Evolutionary conservation across 257 asterid species (phyloP).

Genomic region (Solanum ossicruentum): DNA sequence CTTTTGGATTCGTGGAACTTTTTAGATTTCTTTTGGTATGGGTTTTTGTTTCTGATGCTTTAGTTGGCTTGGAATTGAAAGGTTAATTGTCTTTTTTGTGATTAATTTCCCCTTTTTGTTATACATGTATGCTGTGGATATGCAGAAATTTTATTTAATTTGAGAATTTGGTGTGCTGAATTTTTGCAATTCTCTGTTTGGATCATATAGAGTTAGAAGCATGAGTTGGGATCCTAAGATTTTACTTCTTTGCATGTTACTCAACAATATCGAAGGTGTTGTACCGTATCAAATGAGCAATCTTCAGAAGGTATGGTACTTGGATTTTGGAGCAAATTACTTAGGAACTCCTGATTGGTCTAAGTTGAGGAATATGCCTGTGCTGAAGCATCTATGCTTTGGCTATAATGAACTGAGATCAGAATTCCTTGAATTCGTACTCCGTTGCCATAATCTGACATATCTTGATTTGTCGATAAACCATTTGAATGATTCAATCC

Average conservation of each 20-base stretch:
- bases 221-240: not conserved
- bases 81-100: not conserved
- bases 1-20: not conserved
- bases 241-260: not conserved
- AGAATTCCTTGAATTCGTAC: constrained; percentile 52
- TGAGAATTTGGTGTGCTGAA: not conserved
- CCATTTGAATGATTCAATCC: constrained; percentile 41
- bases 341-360: constrained; percentile 58
- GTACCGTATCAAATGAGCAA: constrained; percentile 57
- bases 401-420: constrained; percentile 24
- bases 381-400: constrained; percentile 31
- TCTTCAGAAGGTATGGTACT: constrained; percentile 32
- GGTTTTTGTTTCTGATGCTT: not conserved
- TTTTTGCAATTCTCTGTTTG: not conserved
- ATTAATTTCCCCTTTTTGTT: not conserved
- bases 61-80: not conserved
- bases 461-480: constrained; percentile 54
- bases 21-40: not conserved
- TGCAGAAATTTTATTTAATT: not conserved
- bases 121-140: not conserved
- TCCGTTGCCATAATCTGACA: constrained; percentile 34
- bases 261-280: constrained; percentile 32
- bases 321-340: constrained; percentile 64
- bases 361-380: constrained; percentile 32
- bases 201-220: not conserved